These are phyloP conservation scores for Immersiporthe knoxdaviesiana DNA, from an alignment of 2,329 filamentous ascomycete species.

Conservation along the genomic window DNA sequence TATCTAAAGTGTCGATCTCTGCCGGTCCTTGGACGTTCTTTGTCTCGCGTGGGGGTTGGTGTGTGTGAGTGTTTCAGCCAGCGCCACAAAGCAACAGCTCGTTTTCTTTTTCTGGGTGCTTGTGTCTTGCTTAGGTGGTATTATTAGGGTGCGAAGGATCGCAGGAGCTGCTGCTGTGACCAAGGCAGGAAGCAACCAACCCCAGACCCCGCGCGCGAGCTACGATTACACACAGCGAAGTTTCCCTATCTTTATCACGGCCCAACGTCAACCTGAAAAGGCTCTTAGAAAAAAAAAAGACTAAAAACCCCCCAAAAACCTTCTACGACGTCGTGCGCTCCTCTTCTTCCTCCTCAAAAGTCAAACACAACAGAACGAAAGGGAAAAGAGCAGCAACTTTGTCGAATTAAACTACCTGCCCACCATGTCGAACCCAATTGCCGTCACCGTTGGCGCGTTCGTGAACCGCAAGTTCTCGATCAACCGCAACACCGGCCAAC, in stretches of 20 bases:
- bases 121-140: not conserved
- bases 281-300: not conserved
- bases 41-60: not conserved
- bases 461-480: constrained; percentile 66
- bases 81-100: not conserved
- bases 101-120: constrained; percentile 5
- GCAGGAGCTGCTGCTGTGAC: not conserved
- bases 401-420: not conserved
- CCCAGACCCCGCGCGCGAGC: constrained; percentile 7
- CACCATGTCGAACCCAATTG: constrained; percentile 27
- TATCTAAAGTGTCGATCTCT: constrained; percentile 1
- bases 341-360: not conserved
- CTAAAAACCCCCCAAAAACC: not conserved
- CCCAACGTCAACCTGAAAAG: not conserved
- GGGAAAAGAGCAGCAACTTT: not conserved
- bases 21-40: not conserved
- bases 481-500: constrained; percentile 66
- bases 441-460: constrained; percentile 45
- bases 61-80: not conserved
- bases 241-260: not conserved
- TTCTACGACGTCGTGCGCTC: not conserved
- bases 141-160: constrained; percentile 1
- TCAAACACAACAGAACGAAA: not conserved
- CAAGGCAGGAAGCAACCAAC: constrained; percentile 1
- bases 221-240: not conserved